Conservation (phyloP, 23 red algal genomes). For the Agarophyton chilense region DNA sequence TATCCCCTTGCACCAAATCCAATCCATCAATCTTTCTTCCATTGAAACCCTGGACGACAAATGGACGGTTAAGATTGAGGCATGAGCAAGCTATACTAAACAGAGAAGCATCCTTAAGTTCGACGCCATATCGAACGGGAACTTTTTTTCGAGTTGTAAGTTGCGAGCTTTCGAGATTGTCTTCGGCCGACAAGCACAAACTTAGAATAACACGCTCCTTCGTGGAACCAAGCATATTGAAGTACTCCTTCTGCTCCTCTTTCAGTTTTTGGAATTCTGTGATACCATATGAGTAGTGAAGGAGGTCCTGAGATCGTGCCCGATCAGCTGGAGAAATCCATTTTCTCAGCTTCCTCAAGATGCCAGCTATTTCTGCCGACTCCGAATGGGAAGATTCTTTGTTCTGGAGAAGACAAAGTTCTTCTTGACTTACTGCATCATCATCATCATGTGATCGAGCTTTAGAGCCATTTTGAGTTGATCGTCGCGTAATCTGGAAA, state of each 20-base stretch:
- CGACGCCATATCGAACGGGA: neutral
- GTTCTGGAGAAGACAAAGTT: neutral
- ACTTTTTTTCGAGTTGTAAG: neutral
- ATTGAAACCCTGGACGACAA: neutral
- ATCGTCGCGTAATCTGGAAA: neutral
- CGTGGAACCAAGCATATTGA: neutral
- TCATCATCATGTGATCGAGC: neutral
- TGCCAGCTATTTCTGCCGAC: neutral
- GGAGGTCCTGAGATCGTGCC: neutral
- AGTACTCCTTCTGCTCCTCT: neutral
- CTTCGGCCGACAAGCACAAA: neutral
- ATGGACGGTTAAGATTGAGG: neutral
- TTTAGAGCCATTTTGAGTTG: neutral
- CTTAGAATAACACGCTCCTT: neutral
- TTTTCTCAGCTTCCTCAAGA: neutral
- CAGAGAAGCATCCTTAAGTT: neutral
- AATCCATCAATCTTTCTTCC: neutral
- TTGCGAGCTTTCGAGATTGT: neutral
- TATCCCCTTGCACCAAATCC: neutral
- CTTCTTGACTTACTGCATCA: neutral
- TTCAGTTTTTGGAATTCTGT: neutral
- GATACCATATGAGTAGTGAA: neutral
- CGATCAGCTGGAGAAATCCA: constrained; percentile 3
- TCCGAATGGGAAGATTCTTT: neutral
- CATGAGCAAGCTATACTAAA: neutral